A percentile compares a stretch with the other conserved stretches of the same genome.
Conservation (phyloP, 805 yeast species). For the Tanozyma kutaoensis region DNA sequence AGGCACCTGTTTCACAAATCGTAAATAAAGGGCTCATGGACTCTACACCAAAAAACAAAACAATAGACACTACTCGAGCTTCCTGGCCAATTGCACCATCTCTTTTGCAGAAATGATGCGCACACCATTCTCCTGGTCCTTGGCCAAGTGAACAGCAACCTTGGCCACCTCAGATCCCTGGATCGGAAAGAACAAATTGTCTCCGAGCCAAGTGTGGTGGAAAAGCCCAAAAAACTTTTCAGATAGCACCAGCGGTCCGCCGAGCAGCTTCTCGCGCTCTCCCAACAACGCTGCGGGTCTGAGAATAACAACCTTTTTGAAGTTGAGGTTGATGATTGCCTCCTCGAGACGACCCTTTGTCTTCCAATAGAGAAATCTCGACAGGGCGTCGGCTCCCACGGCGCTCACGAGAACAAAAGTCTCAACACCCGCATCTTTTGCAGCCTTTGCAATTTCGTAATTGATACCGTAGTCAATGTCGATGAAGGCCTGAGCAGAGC, state of each 20-base stretch:
- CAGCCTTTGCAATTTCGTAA: slow-evolving; percentile 54
- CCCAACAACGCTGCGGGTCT: slow-evolving; percentile 73
- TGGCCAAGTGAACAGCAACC: slow-evolving; percentile 34
- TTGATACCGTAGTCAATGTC: slow-evolving; percentile 68
- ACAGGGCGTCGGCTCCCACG: slow-evolving; percentile 43
- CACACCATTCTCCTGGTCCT: slow-evolving; percentile 9
- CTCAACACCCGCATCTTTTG: slow-evolving; percentile 53
- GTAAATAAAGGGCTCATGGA: too few relatives aligned
- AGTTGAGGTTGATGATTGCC: slow-evolving; percentile 46
- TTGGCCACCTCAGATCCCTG: slow-evolving; percentile 54
- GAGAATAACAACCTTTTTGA: slow-evolving; percentile 60
- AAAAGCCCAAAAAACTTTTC: slow-evolving; percentile 19
- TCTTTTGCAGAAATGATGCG: slow-evolving; percentile 9
- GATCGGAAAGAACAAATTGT: slow-evolving; percentile 24
- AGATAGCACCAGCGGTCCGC: slow-evolving; percentile 7
- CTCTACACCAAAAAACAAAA: too few relatives aligned
- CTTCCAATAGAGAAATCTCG: slow-evolving; percentile 46
- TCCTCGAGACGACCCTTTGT: slow-evolving; percentile 72
- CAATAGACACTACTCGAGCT: background rate
- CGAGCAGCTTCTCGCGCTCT: slow-evolving; percentile 32
- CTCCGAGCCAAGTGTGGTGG: slow-evolving; percentile 7
- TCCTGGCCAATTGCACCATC: slow-evolving; percentile 7
- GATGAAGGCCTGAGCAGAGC: slow-evolving; percentile 56
- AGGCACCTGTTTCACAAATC: too few relatives aligned
- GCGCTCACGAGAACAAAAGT: slow-evolving; percentile 61